Evolutionary conservation across 2,329 filamentous ascomycete species (phyloP), one percentile per base, ranked within the genome.

Genomic region (Exutisphaerella laricina): DNA sequence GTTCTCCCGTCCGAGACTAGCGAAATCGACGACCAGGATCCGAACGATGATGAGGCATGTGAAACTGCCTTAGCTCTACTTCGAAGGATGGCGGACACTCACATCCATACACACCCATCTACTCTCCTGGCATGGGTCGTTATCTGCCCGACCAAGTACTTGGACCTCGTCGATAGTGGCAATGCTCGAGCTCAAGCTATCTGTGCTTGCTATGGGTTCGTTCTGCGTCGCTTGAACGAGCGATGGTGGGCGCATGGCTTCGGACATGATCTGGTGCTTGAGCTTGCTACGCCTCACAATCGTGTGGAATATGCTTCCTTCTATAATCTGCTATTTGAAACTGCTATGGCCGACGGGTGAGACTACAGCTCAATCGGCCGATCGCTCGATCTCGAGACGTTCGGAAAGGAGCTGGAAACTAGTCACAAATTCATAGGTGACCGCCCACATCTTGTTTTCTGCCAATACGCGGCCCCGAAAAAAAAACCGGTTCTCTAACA

Each of bases 171-270:
- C 7, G 13, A 25, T 2, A 28, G 12, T 7, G 43, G 32, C 3
- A 14, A 45, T 16, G 23, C 43, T 0, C 20, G 25, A 6, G 32
- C 37, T 7, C 21, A 30, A n/a, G 31, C 38, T 10, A 41, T 45
- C 14, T 21, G 28, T 21, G 43, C 29, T 10, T 26, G 38, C 7
- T 41, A 38, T 22, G 43, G 30, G 18, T 18, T 39, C 10, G 13
- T 40, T 8, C 21, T 46, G 10, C 10, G 33, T 9, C 30, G 38
- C 14, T 13, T 46, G 32, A 39, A 46, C 13, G 38, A 41, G 28
- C 38, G 38, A 8, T 45, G 38, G 43, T 45, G 38, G 43, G 38
- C 38, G 13, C 34, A 38, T 14, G 37, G 38, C 5, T 45, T 31
- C 21, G 37, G 35, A n/a, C 25, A 36, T 12, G 43, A 45, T 28